Percentiles rank a stretch among this genome's conserved stretches.
Evolutionary conservation across 2,329 filamentous ascomycete species (phyloP).

Genomic region (Xylogone sp.): DNA sequence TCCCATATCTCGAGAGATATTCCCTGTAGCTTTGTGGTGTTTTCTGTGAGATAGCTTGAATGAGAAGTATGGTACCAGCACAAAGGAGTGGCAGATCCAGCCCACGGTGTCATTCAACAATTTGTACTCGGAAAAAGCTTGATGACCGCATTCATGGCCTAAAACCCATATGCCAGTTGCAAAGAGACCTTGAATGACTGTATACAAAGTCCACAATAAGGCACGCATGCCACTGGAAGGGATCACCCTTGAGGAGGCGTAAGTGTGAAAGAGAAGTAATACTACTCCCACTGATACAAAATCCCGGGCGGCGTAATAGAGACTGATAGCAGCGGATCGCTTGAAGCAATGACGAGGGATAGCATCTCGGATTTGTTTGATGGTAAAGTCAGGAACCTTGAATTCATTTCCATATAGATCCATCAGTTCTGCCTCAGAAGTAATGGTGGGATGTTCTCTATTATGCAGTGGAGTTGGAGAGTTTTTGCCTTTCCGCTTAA

Average conservation of each 20-base stretch:
- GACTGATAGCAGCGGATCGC: slow-evolving; percentile 71
- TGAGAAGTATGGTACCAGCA: slow-evolving; percentile 96
- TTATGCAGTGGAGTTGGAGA: too few relatives aligned
- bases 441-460: too few relatives aligned
- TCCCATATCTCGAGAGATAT: slow-evolving; percentile 98
- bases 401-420: slow-evolving; percentile 97
- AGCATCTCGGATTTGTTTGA: slow-evolving; percentile 95
- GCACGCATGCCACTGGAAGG: slow-evolving; percentile 65
- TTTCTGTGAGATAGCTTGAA: slow-evolving; percentile 99
- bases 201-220: slow-evolving; percentile 58
- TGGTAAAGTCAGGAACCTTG: slow-evolving; percentile 88
- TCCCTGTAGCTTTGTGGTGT: slow-evolving; percentile 98
- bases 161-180: slow-evolving; percentile 94
- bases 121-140: slow-evolving; percentile 92
- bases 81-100: slow-evolving; percentile 82
- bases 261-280: slow-evolving; percentile 87
- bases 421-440: slow-evolving; percentile 66
- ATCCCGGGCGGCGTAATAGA: slow-evolving; percentile 84
- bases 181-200: slow-evolving; percentile 85
- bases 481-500: neutral
- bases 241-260: slow-evolving; percentile 77
- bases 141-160: slow-evolving; percentile 96
- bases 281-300: slow-evolving; percentile 66
- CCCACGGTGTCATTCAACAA: slow-evolving; percentile 87
- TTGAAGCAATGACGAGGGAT: slow-evolving; percentile 98